Evolutionary conservation across 2,329 filamentous ascomycete genomes (phyloP), one percentile per base, ranked within the genome.

Genomic region (Metarhizium rileyi): DNA sequence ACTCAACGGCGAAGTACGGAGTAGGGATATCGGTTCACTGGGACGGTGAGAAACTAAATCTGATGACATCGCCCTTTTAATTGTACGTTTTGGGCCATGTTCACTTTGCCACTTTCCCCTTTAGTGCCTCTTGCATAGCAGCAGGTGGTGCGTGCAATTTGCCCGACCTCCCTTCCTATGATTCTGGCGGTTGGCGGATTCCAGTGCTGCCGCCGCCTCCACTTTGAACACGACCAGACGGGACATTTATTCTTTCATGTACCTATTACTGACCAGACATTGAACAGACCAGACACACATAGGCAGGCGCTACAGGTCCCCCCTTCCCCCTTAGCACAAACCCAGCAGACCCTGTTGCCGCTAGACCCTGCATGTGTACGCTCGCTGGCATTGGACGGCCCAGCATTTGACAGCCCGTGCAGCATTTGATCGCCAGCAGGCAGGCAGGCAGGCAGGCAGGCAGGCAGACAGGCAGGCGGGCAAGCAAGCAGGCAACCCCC

Each of bases 81-180:
- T 28, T 28, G 30, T 33, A 33, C 30, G 9, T 33, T 16, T n/a
- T n/a, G 16, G 30, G 16, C 12, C 30, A 33, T 33, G 16, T 33
- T 33, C 30, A 3, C 16, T 14, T 33, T 16, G 30, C 9, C 30
- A 12, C 20, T 25, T 2, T 22, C 38, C 38, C 25, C 22, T 38
- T 12, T 38, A 30, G 41, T 27, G 42, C 22, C 33, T 44, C 20
- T 6, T 16, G 9, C 35, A 36, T 42, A 42, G 38, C 38, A 22
- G 23, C 28, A 28, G 20, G 16, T 27, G 33, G 45, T 38, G 22
- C 16, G 12, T 23, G 33, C 45, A 47, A 38, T 47, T 47, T 47
- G 14, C 45, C 45, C 45, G 22, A 16, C 45, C 23, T 38, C 45
- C 45, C 45, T 41, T 47, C 28, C 18, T 47, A 47, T 47, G 23